Conservation (phyloP, 495 filamentous ascomycete species). For the Podospora fimiseda region DNA sequence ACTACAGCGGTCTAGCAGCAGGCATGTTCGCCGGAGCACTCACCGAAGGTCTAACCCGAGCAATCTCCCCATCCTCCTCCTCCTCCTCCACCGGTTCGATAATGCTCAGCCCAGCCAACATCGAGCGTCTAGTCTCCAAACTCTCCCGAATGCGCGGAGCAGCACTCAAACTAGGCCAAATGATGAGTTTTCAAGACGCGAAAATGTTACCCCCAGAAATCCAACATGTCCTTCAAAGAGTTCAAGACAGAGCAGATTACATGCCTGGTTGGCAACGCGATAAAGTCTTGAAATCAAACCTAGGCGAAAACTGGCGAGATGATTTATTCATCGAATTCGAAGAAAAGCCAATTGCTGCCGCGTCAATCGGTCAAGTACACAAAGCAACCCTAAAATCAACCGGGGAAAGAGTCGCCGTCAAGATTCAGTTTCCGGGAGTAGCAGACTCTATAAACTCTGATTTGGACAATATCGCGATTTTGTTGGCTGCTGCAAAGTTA, state of each 20-base stretch:
- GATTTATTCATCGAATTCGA: slow-evolving; percentile 78
- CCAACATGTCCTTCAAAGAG: slow-evolving; percentile 79
- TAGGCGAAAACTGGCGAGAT: slow-evolving; percentile 82
- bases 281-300: slow-evolving; percentile 67
- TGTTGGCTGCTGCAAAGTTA: slow-evolving; percentile 82
- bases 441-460: slow-evolving; percentile 93
- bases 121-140: slow-evolving; percentile 86
- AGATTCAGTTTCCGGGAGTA: slow-evolving; percentile 97
- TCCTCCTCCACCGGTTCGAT: slow-evolving; percentile 58
- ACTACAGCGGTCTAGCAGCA: slow-evolving; percentile 86
- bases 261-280: slow-evolving; percentile 93
- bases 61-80: slow-evolving; percentile 39
- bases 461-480: slow-evolving; percentile 81
- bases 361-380: slow-evolving; percentile 98
- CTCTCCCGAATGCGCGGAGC: slow-evolving; percentile 94
- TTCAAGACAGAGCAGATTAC: slow-evolving; percentile 96
- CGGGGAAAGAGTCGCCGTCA: slow-evolving; percentile 77
- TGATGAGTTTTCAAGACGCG: slow-evolving; percentile 97
- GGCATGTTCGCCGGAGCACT: slow-evolving; percentile 96
- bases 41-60: slow-evolving; percentile 71
- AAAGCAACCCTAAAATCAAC: slow-evolving; percentile 71
- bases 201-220: slow-evolving; percentile 88
- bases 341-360: slow-evolving; percentile 87
- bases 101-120: slow-evolving; percentile 82
- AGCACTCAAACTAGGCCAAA: slow-evolving; percentile 95